Evolutionary conservation across 139 green algal species (phyloP).

Genomic region (Marvania coccoides): DNA sequence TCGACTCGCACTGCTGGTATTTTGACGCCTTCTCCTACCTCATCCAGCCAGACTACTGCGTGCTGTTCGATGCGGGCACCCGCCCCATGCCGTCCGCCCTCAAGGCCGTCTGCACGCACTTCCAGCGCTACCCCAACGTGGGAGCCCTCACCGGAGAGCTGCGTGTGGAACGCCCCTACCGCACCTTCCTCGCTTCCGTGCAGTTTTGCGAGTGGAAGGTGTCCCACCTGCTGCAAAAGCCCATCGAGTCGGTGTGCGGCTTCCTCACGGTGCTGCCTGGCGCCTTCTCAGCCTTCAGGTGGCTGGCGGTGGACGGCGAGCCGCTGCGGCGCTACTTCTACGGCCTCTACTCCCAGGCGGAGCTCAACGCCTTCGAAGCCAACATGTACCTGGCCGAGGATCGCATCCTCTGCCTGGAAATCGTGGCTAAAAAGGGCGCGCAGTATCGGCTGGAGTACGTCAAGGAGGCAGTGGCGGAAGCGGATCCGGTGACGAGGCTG

Average conservation of each 20-base stretch:
- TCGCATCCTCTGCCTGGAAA: constrained; percentile 36
- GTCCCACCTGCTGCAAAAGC: constrained; percentile 30
- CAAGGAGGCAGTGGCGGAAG: constrained; percentile 36
- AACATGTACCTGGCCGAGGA: constrained; percentile 42
- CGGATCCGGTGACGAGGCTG: constrained; percentile 27
- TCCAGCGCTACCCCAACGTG: constrained; percentile 29
- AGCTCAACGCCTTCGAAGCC: constrained; percentile 34
- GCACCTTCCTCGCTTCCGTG: constrained; percentile 30
- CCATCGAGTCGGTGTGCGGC: constrained; percentile 35
- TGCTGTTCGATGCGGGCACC: constrained; percentile 37
- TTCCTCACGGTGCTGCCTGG: constrained; percentile 34
- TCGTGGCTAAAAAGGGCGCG: constrained; percentile 29
- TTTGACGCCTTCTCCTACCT: constrained; percentile 37
- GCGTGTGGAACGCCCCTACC: constrained; percentile 26
- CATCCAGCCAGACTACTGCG: constrained; percentile 34
- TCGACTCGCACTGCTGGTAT: constrained; percentile 38
- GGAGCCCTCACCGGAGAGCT: constrained; percentile 30
- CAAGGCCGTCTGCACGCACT: constrained; percentile 27
- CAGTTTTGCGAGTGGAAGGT: constrained; percentile 43
- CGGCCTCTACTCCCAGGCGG: constrained; percentile 37
- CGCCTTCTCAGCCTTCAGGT: constrained; percentile 36
- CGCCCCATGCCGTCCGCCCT: constrained; percentile 27
- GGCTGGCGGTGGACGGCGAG: constrained; percentile 30
- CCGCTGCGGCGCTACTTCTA: constrained; percentile 38
- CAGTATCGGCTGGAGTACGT: constrained; percentile 35